Percentiles rank a stretch among this genome's conserved stretches.
Evolutionary conservation across 2,329 filamentous ascomycete species (phyloP).

Genomic region (Pseudopyricularia cyperi): DNA sequence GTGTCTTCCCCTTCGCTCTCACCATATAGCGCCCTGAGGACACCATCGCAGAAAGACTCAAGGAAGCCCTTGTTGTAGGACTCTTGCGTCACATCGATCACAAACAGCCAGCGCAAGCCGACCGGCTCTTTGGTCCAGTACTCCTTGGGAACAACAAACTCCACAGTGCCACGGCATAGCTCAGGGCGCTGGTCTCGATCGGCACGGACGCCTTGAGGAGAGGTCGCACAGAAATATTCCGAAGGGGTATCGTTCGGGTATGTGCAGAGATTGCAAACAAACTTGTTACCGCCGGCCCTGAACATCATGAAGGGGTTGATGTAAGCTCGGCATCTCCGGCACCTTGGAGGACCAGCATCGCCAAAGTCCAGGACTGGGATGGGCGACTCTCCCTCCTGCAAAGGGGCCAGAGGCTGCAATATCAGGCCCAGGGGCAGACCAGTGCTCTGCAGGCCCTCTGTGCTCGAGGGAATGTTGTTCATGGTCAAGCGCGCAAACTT

Average conservation of each 20-base stretch:
- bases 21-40: conserved; percentile 73
- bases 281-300: conserved; percentile 83
- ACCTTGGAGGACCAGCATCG: conserved; percentile 77
- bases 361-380: conserved; percentile 94
- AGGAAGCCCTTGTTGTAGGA: conserved; percentile 83
- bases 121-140: conserved; percentile 96
- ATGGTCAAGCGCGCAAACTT: conserved; percentile 85
- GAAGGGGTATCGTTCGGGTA: conserved; percentile 88
- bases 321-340: conserved; percentile 84
- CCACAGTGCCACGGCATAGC: conserved; percentile 80
- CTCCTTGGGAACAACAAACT: conserved; percentile 94
- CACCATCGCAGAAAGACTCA: conserved; percentile 80
- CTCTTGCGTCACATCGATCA: conserved; percentile 89
- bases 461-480: conserved; percentile 79
- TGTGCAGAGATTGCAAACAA: conserved; percentile 95
- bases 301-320: conserved; percentile 99
- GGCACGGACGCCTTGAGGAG: conserved; percentile 72
- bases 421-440: conserved; percentile 77
- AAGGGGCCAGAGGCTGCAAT: conserved; percentile 72
- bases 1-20: conserved; percentile 33
- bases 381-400: conserved; percentile 72
- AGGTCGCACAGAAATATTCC: conserved; percentile 89
- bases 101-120: conserved; percentile 74
- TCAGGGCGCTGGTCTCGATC: conserved; percentile 85
- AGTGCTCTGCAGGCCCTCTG: conserved; percentile 68